phyloP scores from a whole-genome alignment of 805 yeast genomes.

The Pichia membranifaciens region DNA sequence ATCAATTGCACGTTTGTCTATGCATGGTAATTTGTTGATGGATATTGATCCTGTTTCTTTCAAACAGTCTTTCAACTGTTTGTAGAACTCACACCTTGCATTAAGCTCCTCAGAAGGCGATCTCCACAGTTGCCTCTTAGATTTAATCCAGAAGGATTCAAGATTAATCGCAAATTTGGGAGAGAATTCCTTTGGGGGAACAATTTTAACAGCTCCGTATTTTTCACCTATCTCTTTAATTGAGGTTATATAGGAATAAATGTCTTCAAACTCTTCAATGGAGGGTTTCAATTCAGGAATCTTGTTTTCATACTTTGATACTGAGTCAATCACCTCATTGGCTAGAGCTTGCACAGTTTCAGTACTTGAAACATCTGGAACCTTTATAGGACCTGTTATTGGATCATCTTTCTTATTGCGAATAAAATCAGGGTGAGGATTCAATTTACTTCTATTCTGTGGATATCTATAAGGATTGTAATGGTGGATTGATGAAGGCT shows the following conservation, averaged over 20 bases:
- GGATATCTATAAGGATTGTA: slow-evolving; percentile 43
- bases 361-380: not conserved
- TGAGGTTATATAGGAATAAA: slow-evolving; percentile 58
- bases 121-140: slow-evolving; percentile 44
- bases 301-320: slow-evolving; percentile 1
- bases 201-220: slow-evolving; percentile 72
- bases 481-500: slow-evolving; percentile 25
- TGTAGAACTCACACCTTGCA: slow-evolving; percentile 43
- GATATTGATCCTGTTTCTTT: slow-evolving; percentile 12
- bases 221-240: slow-evolving; percentile 44
- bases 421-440: slow-evolving; percentile 37
- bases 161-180: slow-evolving; percentile 33
- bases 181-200: slow-evolving; percentile 42
- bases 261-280: slow-evolving; percentile 52
- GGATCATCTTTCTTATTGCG: slow-evolving; percentile 14
- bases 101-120: slow-evolving; percentile 38
- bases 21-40: slow-evolving; percentile 49
- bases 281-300: slow-evolving; percentile 59
- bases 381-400: not conserved
- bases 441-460: slow-evolving; percentile 39
- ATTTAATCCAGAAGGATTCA: slow-evolving; percentile 45
- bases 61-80: slow-evolving; percentile 36
- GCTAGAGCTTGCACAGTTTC: not conserved
- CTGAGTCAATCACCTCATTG: not conserved
- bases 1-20: slow-evolving; percentile 63